These are phyloP conservation scores for Sclerotinia subarctica DNA, from an alignment of 2,329 filamentous ascomycete species.

Conservation along the genomic window DNA sequence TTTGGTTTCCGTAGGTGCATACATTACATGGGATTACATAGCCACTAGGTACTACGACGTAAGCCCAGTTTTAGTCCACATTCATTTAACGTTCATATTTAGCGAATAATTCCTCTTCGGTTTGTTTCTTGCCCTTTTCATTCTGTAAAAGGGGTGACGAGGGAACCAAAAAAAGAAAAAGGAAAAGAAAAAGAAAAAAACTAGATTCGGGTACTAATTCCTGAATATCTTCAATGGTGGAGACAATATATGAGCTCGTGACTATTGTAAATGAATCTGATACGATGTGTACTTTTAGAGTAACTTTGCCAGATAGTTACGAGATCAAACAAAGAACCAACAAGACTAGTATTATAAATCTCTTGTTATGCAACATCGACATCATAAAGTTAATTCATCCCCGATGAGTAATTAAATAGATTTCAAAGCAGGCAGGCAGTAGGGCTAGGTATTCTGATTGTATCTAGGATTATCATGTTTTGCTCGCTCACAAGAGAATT, in stretches of 20 bases:
- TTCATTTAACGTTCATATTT: neutral
- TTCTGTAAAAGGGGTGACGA: neutral
- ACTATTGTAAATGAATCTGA: neutral
- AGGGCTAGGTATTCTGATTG: too few species aligned
- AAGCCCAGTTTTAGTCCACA: neutral
- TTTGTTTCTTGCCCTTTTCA: neutral
- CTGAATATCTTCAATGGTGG: neutral
- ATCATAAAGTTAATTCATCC: neutral
- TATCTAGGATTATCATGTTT: neutral
- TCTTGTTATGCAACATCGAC: neutral
- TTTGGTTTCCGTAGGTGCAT: neutral
- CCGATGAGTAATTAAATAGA: neutral
- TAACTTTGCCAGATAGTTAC: neutral
- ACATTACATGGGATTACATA: too few species aligned
- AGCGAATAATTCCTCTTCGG: neutral
- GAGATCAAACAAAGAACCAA: neutral
- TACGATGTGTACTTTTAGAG: neutral
- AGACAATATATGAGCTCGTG: slow-evolving; percentile 5
- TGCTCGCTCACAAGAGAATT: neutral
- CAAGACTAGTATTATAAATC: neutral
- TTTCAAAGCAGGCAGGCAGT: neutral
- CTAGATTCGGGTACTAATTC: neutral
- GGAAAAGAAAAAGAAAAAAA: neutral
- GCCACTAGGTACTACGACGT: neutral
- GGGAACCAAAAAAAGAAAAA: neutral